Conservation (phyloP, 352 stramenopile species). For the Phytophthora multivora region DNA sequence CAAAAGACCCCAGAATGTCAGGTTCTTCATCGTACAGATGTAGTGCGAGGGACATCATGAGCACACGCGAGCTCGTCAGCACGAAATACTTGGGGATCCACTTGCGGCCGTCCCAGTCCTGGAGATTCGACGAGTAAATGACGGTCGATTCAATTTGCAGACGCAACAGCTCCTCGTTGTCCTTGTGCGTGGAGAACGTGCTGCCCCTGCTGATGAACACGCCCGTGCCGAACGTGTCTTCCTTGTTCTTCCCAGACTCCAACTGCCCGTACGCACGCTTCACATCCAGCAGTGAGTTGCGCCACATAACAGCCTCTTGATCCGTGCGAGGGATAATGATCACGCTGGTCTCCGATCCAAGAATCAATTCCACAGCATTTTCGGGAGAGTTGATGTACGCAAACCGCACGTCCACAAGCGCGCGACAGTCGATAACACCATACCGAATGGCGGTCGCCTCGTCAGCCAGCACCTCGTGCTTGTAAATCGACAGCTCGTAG, state of each 20-base stretch:
- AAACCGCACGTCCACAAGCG: conserved; percentile 82
- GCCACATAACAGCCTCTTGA: conserved; percentile 87
- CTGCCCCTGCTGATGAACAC: conserved; percentile 87
- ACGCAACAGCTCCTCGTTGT: conserved; percentile 86
- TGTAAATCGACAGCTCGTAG: conserved; percentile 90
- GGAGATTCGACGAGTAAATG: conserved; percentile 84
- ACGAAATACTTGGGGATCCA: conserved; percentile 92
- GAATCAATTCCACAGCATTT: conserved; percentile 84
- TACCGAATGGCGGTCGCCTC: conserved; percentile 84
- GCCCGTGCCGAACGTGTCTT: conserved; percentile 70
- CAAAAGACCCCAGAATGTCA: conserved; percentile 82
- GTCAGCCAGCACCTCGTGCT: conserved; percentile 84
- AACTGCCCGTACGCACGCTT: conserved; percentile 81
- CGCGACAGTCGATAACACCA: conserved; percentile 85
- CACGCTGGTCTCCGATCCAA: conserved; percentile 78
- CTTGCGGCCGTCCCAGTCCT: conserved; percentile 86
- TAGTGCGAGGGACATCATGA: conserved; percentile 81
- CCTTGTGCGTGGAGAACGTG: conserved; percentile 84
- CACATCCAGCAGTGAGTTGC: conserved; percentile 77
- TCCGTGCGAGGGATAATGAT: conserved; percentile 85
- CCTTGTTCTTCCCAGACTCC: conserved; percentile 77
- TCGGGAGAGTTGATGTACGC: conserved; percentile 85
- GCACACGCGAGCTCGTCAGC: conserved; percentile 76
- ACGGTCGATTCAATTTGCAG: conserved; percentile 83
- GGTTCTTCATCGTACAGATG: conserved; percentile 90